These are phyloP conservation scores for Trametes coccinea DNA, from an alignment of 768 basidiomycete genomes.

Conservation along the genomic window DNA sequence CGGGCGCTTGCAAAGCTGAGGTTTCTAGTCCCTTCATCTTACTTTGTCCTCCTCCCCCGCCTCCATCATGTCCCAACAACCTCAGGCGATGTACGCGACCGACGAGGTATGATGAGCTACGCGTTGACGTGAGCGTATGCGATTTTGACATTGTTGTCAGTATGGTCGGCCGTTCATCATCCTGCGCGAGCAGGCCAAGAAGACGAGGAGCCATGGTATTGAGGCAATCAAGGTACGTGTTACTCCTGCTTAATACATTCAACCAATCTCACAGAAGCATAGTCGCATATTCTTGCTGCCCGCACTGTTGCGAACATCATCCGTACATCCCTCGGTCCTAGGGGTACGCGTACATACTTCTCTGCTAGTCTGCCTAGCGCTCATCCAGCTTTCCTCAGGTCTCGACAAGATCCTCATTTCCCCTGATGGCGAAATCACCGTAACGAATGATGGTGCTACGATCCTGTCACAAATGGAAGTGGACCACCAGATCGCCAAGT, in stretches of 20 bases:
- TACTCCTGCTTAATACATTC: not conserved
- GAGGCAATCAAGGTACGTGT: slow-evolving; percentile 91
- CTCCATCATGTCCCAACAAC: slow-evolving; percentile 37
- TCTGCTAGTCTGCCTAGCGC: not conserved
- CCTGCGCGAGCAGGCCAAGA: slow-evolving; percentile 88
- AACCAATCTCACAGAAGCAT: slow-evolving; percentile 16
- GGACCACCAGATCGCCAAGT: slow-evolving; percentile 98
- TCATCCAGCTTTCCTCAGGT: slow-evolving; percentile 45
- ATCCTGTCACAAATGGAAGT: slow-evolving; percentile 99
- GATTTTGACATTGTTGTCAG: slow-evolving; percentile 40
- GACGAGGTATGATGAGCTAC: slow-evolving; percentile 61
- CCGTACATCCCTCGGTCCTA: slow-evolving; percentile 90
- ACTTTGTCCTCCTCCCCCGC: not conserved
- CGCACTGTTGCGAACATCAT: slow-evolving; percentile 93
- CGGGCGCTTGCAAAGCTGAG: slow-evolving; percentile 5
- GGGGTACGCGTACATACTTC: slow-evolving; percentile 55
- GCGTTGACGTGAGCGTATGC: not conserved
- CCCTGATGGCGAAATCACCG: slow-evolving; percentile 97
- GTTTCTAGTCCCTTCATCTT: slow-evolving; percentile 12
- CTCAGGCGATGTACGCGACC: slow-evolving; percentile 79
- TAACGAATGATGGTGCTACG: slow-evolving; percentile 98
- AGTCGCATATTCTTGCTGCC: slow-evolving; percentile 97
- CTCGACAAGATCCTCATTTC: slow-evolving; percentile 95
- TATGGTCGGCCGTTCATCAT: slow-evolving; percentile 98
- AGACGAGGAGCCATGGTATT: slow-evolving; percentile 87